phyloP scores from a whole-genome alignment of 2,329 filamentous ascomycete species.

The Colletotrichum falcatum region DNA sequence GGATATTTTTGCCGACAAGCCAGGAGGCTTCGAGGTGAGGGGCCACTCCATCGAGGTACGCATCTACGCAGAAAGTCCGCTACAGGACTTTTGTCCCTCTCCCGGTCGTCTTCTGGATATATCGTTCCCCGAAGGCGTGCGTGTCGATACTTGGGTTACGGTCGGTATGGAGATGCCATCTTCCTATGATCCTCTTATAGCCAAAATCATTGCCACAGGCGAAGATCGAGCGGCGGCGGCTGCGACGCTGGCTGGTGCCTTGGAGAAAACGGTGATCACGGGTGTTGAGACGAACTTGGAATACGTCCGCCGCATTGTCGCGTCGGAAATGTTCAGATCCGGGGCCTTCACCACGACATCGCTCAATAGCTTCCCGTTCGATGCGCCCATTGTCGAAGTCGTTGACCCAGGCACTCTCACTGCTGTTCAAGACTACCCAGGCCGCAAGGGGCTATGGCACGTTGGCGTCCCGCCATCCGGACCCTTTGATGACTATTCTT shows the following conservation, averaged over 20 bases:
- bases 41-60: conserved; percentile 78
- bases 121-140: conserved; percentile 66
- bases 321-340: conserved; percentile 45
- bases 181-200: conserved; percentile 82
- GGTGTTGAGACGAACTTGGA: conserved; percentile 52
- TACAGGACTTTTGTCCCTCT: conserved; percentile 73
- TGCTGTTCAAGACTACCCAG: conserved; percentile 56
- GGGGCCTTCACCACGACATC: conserved; percentile 51
- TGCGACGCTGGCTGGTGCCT: conserved; percentile 69
- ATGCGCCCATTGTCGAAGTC: conserved; percentile 50
- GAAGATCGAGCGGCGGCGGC: conserved; percentile 70
- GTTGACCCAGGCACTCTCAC: conserved; percentile 51
- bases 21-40: conserved; percentile 56
- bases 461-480: conserved; percentile 56
- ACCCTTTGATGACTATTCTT: conserved; percentile 55
- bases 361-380: conserved; percentile 48
- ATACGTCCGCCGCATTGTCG: conserved; percentile 49
- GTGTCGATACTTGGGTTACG: conserved; percentile 78
- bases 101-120: conserved; percentile 75
- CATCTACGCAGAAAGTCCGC: conserved; percentile 80
- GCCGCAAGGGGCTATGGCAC: conserved; percentile 52
- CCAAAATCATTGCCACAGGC: conserved; percentile 78
- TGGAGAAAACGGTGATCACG: conserved; percentile 60
- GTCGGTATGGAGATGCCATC: conserved; percentile 78
- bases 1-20: conserved; percentile 25